phyloP scores from a whole-genome alignment of 163 green algal species.

The Scenedesmus sp. region DNA sequence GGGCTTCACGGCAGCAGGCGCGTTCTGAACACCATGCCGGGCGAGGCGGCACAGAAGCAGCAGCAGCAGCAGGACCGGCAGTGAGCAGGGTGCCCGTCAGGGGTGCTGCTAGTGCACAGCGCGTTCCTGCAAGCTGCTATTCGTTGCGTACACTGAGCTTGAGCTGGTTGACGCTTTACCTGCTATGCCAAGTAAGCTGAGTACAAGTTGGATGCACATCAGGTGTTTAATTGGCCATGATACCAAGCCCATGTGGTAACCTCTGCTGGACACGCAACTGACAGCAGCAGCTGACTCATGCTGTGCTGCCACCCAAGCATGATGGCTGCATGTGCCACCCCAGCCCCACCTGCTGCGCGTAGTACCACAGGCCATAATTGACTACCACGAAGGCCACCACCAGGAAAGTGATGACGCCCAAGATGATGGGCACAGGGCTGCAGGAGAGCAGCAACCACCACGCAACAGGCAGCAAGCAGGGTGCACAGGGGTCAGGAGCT shows the following conservation, averaged over 20 bases:
- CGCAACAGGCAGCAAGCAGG: background rate
- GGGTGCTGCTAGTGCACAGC: background rate
- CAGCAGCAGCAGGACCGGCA: background rate
- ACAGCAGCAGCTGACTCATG: background rate
- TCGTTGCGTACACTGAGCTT: too few relatives aligned
- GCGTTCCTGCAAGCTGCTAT: background rate
- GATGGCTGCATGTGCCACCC: background rate
- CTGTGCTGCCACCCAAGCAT: background rate
- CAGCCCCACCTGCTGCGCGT: conserved; percentile 26
- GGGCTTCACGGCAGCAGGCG: background rate
- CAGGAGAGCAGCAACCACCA: background rate
- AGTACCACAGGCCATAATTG: conserved; percentile 37
- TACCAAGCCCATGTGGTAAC: too few relatives aligned
- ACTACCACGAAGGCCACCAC: conserved; percentile 28
- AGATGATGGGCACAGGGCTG: conserved; percentile 49
- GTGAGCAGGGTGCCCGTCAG: background rate
- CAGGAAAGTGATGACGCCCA: background rate
- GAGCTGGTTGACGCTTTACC: too few relatives aligned
- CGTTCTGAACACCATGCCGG: background rate
- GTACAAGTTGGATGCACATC: background rate
- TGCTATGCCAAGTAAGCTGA: background rate
- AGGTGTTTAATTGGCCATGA: too few relatives aligned
- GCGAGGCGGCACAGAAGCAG: background rate
- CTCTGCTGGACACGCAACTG: too few relatives aligned
- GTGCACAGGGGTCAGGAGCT: background rate